Conservation (phyloP, 1,284 basidiomycete species). For the Kwoniella shivajii region DNA sequence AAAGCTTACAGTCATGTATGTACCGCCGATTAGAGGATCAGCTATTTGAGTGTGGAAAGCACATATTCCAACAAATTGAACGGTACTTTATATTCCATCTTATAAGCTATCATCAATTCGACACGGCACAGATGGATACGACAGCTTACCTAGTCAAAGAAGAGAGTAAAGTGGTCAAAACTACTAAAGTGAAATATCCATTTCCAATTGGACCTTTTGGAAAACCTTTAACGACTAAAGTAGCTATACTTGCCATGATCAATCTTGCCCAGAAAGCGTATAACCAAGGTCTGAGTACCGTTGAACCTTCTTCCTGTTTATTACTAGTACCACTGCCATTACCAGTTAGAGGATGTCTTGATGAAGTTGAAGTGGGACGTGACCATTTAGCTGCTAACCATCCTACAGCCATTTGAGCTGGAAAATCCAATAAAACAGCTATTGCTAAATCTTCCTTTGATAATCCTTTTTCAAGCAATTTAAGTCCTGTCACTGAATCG, state of each 20-base stretch:
- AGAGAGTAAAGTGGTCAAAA: conserved; percentile 76
- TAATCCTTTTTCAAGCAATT: conserved; percentile 95
- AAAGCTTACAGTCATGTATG: conserved; percentile 86
- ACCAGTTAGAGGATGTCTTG: conserved; percentile 36
- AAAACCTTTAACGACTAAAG: conserved; percentile 81
- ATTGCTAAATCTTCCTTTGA: conserved; percentile 93
- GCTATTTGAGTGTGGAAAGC: conserved; percentile 98
- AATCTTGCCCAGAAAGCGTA: conserved; percentile 90
- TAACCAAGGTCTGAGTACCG: conserved; percentile 81
- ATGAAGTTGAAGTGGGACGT: conserved; percentile 41
- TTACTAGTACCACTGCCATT: too few relatives aligned
- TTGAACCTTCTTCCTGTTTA: conserved; percentile 1
- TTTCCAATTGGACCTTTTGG: conserved; percentile 57
- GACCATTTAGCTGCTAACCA: conserved; percentile 97
- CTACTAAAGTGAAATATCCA: conserved; percentile 79
- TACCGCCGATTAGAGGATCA: conserved; percentile 95
- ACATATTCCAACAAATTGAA: conserved; percentile 97
- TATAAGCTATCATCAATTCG: not conserved
- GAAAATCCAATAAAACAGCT: conserved; percentile 95
- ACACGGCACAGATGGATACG: not conserved
- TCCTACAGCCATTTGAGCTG: conserved; percentile 93
- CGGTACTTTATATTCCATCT: conserved; percentile 64
- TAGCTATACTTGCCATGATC: conserved; percentile 66
- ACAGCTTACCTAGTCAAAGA: conserved; percentile 77
- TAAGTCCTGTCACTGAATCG: conserved; percentile 88